Conservation (phyloP, 1,139 yeast genomes). For the Hemisphaericaspora xylofermentans region DNA sequence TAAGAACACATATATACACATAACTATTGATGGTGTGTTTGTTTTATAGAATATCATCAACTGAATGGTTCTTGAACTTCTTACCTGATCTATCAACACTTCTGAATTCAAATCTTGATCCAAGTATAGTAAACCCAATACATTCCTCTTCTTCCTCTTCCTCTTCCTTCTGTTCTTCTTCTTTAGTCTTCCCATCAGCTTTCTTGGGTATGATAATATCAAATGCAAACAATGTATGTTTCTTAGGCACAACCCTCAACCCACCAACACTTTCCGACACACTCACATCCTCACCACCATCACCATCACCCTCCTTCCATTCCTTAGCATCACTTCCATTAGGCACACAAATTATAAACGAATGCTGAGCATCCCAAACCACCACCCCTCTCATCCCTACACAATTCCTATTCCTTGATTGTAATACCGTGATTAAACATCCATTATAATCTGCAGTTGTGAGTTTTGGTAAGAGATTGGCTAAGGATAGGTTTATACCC, state of each 20-base stretch:
- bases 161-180: constrained; percentile 11
- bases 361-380: constrained; percentile 81
- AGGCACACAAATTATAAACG: constrained; percentile 64
- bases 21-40: not conserved
- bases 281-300: constrained; percentile 13
- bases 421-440: constrained; percentile 57
- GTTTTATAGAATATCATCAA: constrained; percentile 52
- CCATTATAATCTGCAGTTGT: constrained; percentile 88
- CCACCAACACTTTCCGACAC: constrained; percentile 49
- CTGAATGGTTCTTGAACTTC: constrained; percentile 78
- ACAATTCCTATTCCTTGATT: constrained; percentile 55
- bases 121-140: constrained; percentile 66
- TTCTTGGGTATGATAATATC: constrained; percentile 40
- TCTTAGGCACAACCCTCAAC: constrained; percentile 56
- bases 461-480: constrained; percentile 48
- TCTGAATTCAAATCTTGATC: constrained; percentile 75
- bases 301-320: constrained; percentile 24
- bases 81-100: constrained; percentile 81
- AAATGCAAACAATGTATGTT: constrained; percentile 57
- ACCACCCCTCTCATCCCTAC: constrained; percentile 78
- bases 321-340: constrained; percentile 37
- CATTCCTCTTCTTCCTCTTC: constrained; percentile 31
- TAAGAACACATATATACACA: constrained; percentile 1
- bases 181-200: constrained; percentile 2
- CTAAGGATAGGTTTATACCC: constrained; percentile 7